A percentile compares a stretch with the other conserved stretches of the same genome.
Evolutionary conservation across 2,329 filamentous ascomycete genomes (phyloP).

Genomic region (Celoporthe dispersa): DNA sequence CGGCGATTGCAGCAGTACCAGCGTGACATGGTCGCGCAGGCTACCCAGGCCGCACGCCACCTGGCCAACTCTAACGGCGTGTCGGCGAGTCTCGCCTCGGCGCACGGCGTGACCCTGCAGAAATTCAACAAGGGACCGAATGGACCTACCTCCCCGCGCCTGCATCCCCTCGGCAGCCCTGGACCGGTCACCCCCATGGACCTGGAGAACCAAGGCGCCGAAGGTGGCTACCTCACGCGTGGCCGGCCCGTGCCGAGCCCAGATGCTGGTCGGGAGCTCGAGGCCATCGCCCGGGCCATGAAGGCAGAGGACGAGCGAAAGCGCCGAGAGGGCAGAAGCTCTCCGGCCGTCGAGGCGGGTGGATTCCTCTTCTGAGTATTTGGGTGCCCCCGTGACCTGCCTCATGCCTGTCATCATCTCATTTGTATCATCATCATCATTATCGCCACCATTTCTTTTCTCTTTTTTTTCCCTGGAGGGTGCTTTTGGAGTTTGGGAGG

Average conservation of each 20-base stretch:
- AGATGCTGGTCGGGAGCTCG: conserved; percentile 33
- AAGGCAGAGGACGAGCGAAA: conserved; percentile 40
- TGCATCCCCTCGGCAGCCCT: conserved; percentile 60
- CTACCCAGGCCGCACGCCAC: conserved; percentile 49
- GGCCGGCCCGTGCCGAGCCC: conserved; percentile 30
- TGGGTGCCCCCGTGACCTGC: not conserved
- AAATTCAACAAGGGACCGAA: conserved; percentile 36
- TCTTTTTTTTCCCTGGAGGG: not conserved
- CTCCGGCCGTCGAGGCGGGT: conserved; percentile 41
- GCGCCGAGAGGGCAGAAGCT: conserved; percentile 38
- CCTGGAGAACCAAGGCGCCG: conserved; percentile 48
- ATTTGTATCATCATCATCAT: not conserved
- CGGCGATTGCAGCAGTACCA: conserved; percentile 62
- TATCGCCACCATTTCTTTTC: not conserved
- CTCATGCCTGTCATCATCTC: not conserved
- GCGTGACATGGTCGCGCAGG: conserved; percentile 64
- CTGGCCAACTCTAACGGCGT: conserved; percentile 35
- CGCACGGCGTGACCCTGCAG: conserved; percentile 43
- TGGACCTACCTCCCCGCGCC: conserved; percentile 51
- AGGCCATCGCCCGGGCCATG: conserved; percentile 38
- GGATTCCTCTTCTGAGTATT: conserved; percentile 36
- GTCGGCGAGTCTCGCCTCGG: conserved; percentile 37
- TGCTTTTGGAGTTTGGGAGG: not conserved
- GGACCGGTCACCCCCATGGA: conserved; percentile 67
- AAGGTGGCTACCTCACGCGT: conserved; percentile 43